A percentile compares a stretch with the other conserved stretches of the same genome.
Evolutionary conservation across 2,329 filamentous ascomycete species (phyloP).

Genomic region (Aspergillus udagawae): DNA sequence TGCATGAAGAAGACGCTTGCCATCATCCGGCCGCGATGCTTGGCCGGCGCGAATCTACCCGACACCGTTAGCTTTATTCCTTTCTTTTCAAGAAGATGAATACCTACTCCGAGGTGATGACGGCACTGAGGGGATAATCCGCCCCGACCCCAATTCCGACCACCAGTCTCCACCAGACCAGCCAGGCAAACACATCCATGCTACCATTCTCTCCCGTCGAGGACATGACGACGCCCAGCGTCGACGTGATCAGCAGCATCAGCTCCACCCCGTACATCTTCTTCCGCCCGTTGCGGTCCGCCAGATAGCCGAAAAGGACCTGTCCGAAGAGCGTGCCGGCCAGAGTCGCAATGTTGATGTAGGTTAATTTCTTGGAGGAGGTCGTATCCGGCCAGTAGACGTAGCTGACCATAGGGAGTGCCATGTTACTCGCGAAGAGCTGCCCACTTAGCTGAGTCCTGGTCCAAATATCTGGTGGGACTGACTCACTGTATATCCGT

Average conservation of each 20-base stretch:
- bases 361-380: constrained; percentile 32
- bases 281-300: constrained; percentile 46
- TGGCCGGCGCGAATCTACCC: constrained; percentile 49
- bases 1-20: constrained; percentile 67
- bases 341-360: constrained; percentile 46
- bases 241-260: constrained; percentile 44
- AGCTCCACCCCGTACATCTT: constrained; percentile 51
- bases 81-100: not conserved
- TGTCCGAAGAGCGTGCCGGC: constrained; percentile 47
- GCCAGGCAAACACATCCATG: constrained; percentile 44
- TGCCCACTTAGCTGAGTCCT: constrained; percentile 8
- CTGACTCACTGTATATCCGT: constrained; percentile 40
- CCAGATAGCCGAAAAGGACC: constrained; percentile 45
- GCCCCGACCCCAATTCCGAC: constrained; percentile 59
- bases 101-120: constrained; percentile 64
- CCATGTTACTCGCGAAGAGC: constrained; percentile 49
- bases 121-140: constrained; percentile 63
- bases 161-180: constrained; percentile 47
- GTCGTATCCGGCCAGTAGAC: constrained; percentile 45
- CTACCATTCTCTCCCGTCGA: constrained; percentile 41
- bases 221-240: constrained; percentile 45
- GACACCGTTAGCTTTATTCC: not conserved
- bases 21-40: constrained; percentile 64
- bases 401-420: constrained; percentile 47
- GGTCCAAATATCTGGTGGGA: not conserved